A percentile compares a stretch with the other conserved stretches of the same genome.
These are phyloP conservation scores for Pyrrhoderma noxium DNA, from an alignment of 1,284 basidiomycete species.

Conservation along the genomic window DNA sequence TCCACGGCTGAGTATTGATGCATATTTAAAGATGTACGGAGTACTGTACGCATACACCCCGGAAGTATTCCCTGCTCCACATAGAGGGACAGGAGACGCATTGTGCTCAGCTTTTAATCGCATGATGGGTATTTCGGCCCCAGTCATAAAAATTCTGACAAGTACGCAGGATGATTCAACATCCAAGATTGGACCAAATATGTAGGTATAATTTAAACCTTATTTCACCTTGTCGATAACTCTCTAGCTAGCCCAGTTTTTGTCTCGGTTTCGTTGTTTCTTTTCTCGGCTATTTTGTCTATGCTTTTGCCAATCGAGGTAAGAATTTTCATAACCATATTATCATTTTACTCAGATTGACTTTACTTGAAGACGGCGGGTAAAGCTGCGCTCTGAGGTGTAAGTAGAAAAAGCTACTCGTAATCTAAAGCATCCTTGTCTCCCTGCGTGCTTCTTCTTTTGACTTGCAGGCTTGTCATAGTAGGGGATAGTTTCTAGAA, in stretches of 20 bases:
- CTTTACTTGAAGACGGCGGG: neutral
- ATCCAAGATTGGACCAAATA: constrained; percentile 22
- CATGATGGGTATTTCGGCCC: constrained; percentile 47
- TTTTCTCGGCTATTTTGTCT: constrained; percentile 41
- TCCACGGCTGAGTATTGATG: neutral
- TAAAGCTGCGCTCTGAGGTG: no score
- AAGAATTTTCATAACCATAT: constrained; percentile 12
- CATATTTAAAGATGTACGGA: constrained; percentile 42
- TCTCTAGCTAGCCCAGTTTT: constrained; percentile 41
- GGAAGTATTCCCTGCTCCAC: constrained; percentile 58
- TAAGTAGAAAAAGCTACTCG: no score
- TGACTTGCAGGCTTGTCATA: no score
- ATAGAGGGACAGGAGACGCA: constrained; percentile 59
- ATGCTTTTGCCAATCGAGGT: constrained; percentile 54
- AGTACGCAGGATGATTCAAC: constrained; percentile 22
- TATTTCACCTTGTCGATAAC: neutral
- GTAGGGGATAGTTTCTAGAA: no score
- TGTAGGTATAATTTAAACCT: constrained; percentile 28
- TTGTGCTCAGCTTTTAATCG: constrained; percentile 47
- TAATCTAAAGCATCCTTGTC: no score
- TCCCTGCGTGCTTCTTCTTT: no score
- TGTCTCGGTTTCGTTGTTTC: constrained; percentile 47
- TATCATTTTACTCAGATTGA: neutral
- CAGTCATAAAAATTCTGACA: constrained; percentile 44
- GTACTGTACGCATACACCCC: constrained; percentile 59